Percentiles rank a stretch among this genome's conserved stretches.
phyloP scores from a whole-genome alignment of 1,139 yeast species.

The Kodamaea ohmeri region DNA sequence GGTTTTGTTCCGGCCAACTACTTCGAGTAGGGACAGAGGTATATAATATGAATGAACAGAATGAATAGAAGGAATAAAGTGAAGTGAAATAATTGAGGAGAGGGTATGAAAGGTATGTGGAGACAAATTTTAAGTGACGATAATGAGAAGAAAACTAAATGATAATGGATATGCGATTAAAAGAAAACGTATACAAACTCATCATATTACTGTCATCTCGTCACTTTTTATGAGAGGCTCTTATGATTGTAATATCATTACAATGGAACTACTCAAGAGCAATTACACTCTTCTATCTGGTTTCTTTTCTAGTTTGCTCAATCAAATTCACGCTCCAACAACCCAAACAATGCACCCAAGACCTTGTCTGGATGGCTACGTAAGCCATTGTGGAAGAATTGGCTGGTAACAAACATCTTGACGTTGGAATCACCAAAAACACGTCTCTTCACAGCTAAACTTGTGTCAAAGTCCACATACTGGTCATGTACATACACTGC shows the following conservation, averaged over 20 bases:
- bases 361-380: slow-evolving; percentile 42
- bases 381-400: slow-evolving; percentile 53
- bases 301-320: slow-evolving; percentile 18
- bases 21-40: slow-evolving; percentile 2
- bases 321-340: slow-evolving; percentile 46
- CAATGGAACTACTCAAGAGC: neutral
- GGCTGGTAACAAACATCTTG: slow-evolving; percentile 46
- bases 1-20: slow-evolving; percentile 37
- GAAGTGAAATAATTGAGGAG: too few relatives aligned
- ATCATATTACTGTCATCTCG: too few relatives aligned
- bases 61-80: too few relatives aligned
- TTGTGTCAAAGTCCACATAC: slow-evolving; percentile 50
- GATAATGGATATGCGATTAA: too few relatives aligned
- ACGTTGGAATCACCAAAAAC: slow-evolving; percentile 32
- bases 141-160: too few relatives aligned
- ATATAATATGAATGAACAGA: neutral
- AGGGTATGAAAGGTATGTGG: too few relatives aligned
- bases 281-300: neutral
- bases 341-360: slow-evolving; percentile 37
- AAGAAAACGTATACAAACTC: too few relatives aligned
- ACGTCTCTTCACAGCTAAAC: slow-evolving; percentile 31
- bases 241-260: too few relatives aligned
- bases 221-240: too few relatives aligned
- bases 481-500: slow-evolving; percentile 51
- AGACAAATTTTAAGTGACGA: too few relatives aligned